phyloP scores from a whole-genome alignment of 2,329 filamentous ascomycete genomes.

The Epichloe sylvatica region DNA sequence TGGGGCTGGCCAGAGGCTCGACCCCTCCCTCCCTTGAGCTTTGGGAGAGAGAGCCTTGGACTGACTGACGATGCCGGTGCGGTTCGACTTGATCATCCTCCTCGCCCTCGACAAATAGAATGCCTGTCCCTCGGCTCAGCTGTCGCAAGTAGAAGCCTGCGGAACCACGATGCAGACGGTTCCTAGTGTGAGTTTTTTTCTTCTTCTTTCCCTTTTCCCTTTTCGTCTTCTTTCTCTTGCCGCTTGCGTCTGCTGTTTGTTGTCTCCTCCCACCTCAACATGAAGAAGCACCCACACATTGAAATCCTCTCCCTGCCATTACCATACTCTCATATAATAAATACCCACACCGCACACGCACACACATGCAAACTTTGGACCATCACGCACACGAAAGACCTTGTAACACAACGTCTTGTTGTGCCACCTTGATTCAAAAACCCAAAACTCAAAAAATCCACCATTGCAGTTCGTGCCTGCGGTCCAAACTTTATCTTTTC shows the following conservation, averaged over 20 bases:
- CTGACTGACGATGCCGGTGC: constrained; percentile 8
- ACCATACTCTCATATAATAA: too few species aligned
- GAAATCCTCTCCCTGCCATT: background rate
- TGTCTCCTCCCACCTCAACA: background rate
- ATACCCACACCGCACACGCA: background rate
- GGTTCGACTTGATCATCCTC: constrained; percentile 3
- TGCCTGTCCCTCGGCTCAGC: constrained; percentile 23
- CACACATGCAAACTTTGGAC: background rate
- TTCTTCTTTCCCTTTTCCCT: background rate
- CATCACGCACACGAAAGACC: background rate
- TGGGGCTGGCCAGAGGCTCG: background rate
- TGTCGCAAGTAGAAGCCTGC: constrained; percentile 25
- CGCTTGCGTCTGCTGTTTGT: background rate
- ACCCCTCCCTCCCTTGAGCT: background rate
- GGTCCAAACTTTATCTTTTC: background rate
- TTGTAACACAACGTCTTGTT: constrained; percentile 3
- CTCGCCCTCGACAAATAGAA: constrained; percentile 18
- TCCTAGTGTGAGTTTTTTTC: constrained; percentile 30
- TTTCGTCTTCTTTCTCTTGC: background rate
- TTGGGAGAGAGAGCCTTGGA: background rate
- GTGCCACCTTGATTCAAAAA: constrained; percentile 1
- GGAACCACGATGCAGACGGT: constrained; percentile 38
- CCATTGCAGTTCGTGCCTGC: background rate
- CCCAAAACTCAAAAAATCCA: background rate
- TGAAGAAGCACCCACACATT: background rate